These are phyloP conservation scores for Apophysomyces sp. DNA, from an alignment of 371 early-diverging fungal genomes.

Conservation along the genomic window DNA sequence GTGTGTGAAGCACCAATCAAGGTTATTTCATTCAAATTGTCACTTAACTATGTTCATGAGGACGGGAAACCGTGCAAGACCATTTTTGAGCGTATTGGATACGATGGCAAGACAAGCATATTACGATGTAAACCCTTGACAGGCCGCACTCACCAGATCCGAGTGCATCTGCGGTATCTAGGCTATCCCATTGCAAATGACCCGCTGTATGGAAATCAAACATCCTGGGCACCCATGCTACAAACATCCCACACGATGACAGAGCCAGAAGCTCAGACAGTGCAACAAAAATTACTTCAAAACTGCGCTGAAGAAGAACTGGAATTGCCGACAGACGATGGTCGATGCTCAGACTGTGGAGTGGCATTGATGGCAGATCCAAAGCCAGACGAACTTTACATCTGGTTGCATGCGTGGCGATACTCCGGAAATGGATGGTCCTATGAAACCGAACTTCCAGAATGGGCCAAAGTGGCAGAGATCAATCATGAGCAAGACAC, in stretches of 20 bases:
- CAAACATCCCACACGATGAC: slow-evolving; percentile 52
- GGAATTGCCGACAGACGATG: slow-evolving; percentile 1
- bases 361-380: slow-evolving; percentile 63
- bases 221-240: slow-evolving; percentile 66
- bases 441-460: slow-evolving; percentile 77
- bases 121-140: slow-evolving; percentile 84
- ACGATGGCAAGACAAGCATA: slow-evolving; percentile 69
- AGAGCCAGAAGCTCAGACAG: slow-evolving; percentile 11
- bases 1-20: slow-evolving; percentile 80
- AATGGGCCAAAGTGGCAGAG: slow-evolving; percentile 65
- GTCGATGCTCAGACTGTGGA: slow-evolving; percentile 53
- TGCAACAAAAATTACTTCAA: slow-evolving; percentile 8
- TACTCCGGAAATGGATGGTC: slow-evolving; percentile 71
- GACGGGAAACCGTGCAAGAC: slow-evolving; percentile 84
- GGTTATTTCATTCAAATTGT: slow-evolving; percentile 80
- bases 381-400: slow-evolving; percentile 58
- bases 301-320: slow-evolving; percentile 7
- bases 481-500: not conserved
- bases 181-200: slow-evolving; percentile 98
- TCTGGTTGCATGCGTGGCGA: slow-evolving; percentile 86
- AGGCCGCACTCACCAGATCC: slow-evolving; percentile 99
- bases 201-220: slow-evolving; percentile 78
- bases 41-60: slow-evolving; percentile 79
- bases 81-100: slow-evolving; percentile 62
- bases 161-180: slow-evolving; percentile 96